phyloP scores from a whole-genome alignment of 2,329 filamentous ascomycete genomes.

The Trichoderma atroviride region DNA sequence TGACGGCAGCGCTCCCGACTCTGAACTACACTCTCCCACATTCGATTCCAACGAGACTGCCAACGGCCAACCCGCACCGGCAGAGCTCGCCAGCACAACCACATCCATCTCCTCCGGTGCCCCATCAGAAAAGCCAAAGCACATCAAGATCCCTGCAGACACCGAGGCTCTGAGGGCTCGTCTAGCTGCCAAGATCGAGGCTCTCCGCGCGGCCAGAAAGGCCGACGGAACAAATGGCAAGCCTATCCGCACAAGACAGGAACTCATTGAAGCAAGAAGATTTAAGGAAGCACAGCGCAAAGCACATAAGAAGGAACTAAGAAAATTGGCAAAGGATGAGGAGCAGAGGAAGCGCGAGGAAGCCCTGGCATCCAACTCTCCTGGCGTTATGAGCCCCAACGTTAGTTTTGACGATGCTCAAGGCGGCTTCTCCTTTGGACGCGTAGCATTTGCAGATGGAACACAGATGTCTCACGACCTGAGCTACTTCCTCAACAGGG shows the following conservation, averaged over 20 bases:
- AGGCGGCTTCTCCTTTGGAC: conserved; percentile 84
- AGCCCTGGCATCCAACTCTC: conserved; percentile 64
- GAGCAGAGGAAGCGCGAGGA: conserved; percentile 70
- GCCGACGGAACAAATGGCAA: conserved; percentile 82
- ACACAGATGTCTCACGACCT: conserved; percentile 74
- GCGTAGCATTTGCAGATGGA: conserved; percentile 88
- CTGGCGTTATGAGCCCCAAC: conserved; percentile 59
- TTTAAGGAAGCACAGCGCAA: conserved; percentile 86
- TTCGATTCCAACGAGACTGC: conserved; percentile 58
- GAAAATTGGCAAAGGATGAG: conserved; percentile 75
- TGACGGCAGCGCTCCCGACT: conserved; percentile 53
- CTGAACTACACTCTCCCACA: conserved; percentile 52
- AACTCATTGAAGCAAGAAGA: conserved; percentile 86
- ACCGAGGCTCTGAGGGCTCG: conserved; percentile 76
- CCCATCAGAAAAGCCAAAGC: conserved; percentile 63
- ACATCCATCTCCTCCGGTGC: conserved; percentile 72
- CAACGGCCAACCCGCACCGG: conserved; percentile 43
- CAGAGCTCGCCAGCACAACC: conserved; percentile 57
- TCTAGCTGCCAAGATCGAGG: conserved; percentile 80
- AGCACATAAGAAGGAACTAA: conserved; percentile 83
- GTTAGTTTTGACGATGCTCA: conserved; percentile 54
- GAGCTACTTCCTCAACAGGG: conserved; percentile 55
- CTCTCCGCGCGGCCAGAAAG: conserved; percentile 81
- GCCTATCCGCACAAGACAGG: conserved; percentile 78
- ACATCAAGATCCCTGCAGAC: conserved; percentile 69